Evolutionary conservation across 2,329 filamentous ascomycete genomes (phyloP), one percentile per base, ranked within the genome.

Genomic region (Alternaria arborescens): DNA sequence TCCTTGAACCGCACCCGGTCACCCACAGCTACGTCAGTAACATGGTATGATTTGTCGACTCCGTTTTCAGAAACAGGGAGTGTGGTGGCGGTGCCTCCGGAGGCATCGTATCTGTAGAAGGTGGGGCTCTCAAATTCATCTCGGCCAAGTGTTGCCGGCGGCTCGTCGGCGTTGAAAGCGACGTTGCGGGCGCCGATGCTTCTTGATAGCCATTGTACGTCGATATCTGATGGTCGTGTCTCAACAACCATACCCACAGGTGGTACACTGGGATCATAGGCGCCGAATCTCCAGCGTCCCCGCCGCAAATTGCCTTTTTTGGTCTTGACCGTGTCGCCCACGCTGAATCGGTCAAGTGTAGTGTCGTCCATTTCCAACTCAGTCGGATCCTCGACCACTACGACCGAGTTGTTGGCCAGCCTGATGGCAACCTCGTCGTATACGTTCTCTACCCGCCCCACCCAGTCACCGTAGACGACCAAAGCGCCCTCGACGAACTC

Each of bases 1-100:
- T 88, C 85, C 55, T 82, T 83, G 76, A 89, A 88, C 22, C 82
- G 79, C 7, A 88, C 85, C n/a, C 78, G 76, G 38, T 84, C 79
- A 16, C 83, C 83, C 28, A 82, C 75, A 4, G 72, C 71, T 14
- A 83, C 70, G 52, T 81, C 79, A 10, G 75, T 73, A 41, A 78
- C 75, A 38, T 78, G 76, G 51, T 76, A 78, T 5, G 66, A 64
- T 16, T 62, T 68, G 22, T 71, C 71, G 18, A 59, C 50, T 26
- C 71, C 75, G 36, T 75, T 71, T 16, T 65, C 46, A 0, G 66
- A 55, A 18, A 71, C 12, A 5, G 73, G 71, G 1, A 77, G 67
- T 12, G 71, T 71, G 4, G 58, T 53, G 18, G 69, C 63, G 12
- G 69, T 58, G 22, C 63, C 62, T 52, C 66, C 56, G 41, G 68